Evolutionary conservation across 345 rosid species (phyloP), one percentile per base, ranked within the genome.

Genomic region (Eucalyptus sideroxylon): DNA sequence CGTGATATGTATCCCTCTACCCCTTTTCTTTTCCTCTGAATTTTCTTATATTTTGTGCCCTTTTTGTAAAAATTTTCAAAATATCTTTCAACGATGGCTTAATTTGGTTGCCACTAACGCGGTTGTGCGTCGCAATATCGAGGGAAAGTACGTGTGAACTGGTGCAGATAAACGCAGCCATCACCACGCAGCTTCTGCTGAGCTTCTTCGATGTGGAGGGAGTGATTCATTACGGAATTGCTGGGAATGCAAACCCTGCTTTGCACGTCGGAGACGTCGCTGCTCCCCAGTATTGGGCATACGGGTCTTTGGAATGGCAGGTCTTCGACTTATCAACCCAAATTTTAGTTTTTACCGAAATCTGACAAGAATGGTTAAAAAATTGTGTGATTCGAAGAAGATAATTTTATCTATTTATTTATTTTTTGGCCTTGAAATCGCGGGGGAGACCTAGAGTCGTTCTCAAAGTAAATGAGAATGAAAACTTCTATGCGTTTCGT

Each of bases 181-280:
- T 89, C 72, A 86, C 90, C 24, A 89, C 89, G 17, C 89, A 89
- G 85, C 40, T 88, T 44, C n/a, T 91, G 67, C 31, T 86, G 59
- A 88, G 86, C 56, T 30, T 91, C 47, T 91, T 91, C 91, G 47
- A 72, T 9, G 69, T 89, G 7, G 87, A 49, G 50, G 92, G 92
- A 5, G 90, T 86, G 3, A 87, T 89, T 21, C 92, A 91, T 86
- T 91, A 89, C 72, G 91, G 91, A 62, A 91, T 88, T 81, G 92
- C 92, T 53, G 92, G 91, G 86, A 89, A 89, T 86, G 91, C 91
- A 51, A 91, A 60, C 45, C 88, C 91, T 12, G 85, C 86, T 50
- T 55, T 91, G 6, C 40, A 88, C 88, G 80, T 89, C 77, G 44
- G 44, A 69, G 81, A 69, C 26, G 81, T 34, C 42, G 42, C 44